These are phyloP conservation scores for Selaginella tamariscina DNA, from an alignment of 75 land plant species.

Conservation along the genomic window DNA sequence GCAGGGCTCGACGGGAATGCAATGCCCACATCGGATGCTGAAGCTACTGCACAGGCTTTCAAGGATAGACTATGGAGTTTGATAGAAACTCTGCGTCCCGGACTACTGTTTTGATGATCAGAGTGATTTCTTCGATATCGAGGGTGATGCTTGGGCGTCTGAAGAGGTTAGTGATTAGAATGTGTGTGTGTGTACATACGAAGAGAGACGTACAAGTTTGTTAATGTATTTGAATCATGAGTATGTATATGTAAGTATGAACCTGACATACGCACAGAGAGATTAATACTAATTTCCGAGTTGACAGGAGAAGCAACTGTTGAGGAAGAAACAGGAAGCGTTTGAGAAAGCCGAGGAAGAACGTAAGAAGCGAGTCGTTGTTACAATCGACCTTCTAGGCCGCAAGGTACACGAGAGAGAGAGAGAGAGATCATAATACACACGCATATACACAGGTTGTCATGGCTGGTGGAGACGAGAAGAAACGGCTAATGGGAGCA, in stretches of 20 bases:
- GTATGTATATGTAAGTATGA: background rate
- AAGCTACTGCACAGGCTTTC: constrained; percentile 73
- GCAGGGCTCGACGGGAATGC: constrained; percentile 52
- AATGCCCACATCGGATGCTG: constrained; percentile 51
- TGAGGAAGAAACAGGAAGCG: constrained; percentile 57
- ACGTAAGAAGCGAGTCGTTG: constrained; percentile 50
- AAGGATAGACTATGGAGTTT: constrained; percentile 82
- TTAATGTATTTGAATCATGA: background rate
- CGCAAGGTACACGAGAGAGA: constrained; percentile 47
- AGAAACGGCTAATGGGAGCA: constrained; percentile 36
- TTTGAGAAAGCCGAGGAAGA: constrained; percentile 48
- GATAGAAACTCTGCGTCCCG: constrained; percentile 77
- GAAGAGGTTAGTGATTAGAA: constrained; percentile 42
- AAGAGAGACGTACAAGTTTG: background rate
- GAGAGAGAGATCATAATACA: no score
- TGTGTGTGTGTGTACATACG: background rate
- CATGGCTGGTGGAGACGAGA: constrained; percentile 50
- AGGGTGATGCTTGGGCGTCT: constrained; percentile 77
- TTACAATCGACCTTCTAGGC: constrained; percentile 78
- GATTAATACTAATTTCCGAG: background rate
- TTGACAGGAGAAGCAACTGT: constrained; percentile 62
- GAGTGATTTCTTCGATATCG: constrained; percentile 85
- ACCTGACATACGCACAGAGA: background rate
- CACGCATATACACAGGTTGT: constrained; percentile 62
- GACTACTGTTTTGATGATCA: constrained; percentile 88